Evolutionary conservation across 768 basidiomycete genomes (phyloP).

Genomic region (Rhizopogon vesiculosus): DNA sequence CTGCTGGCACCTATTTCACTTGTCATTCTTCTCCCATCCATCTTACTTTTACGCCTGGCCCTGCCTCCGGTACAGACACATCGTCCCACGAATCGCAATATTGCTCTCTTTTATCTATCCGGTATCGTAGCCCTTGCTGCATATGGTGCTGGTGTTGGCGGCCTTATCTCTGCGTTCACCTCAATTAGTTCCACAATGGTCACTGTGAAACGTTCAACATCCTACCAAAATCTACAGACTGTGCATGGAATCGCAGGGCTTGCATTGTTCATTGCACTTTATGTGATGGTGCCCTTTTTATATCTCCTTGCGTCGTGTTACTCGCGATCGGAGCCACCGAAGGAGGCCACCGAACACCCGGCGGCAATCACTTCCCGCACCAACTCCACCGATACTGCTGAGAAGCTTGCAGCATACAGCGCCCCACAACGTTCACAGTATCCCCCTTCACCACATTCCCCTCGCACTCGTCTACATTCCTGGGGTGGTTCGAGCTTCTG

Average conservation of each 20-base stretch:
- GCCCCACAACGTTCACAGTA: constrained; percentile 25
- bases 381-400: constrained; percentile 35
- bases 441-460: constrained; percentile 27
- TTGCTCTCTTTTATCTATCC: constrained; percentile 31
- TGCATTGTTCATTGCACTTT: constrained; percentile 58
- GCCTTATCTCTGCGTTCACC: constrained; percentile 60
- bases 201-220: constrained; percentile 27
- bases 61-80: constrained; percentile 29
- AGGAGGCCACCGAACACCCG: constrained; percentile 17
- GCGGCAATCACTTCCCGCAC: constrained; percentile 24
- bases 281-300: constrained; percentile 44
- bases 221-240: constrained; percentile 43
- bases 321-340: constrained; percentile 11
- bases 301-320: constrained; percentile 26
- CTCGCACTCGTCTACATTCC: constrained; percentile 29
- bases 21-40: constrained; percentile 37
- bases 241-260: constrained; percentile 63
- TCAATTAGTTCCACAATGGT: constrained; percentile 33
- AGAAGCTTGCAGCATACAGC: constrained; percentile 32
- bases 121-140: constrained; percentile 38
- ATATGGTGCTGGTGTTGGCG: constrained; percentile 59
- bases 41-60: constrained; percentile 38
- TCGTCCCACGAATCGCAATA: constrained; percentile 15
- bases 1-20: constrained; percentile 44
- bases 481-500: constrained; percentile 36